Conservation (phyloP, 495 filamentous ascomycete species). For the Trichoderma reesei region DNA sequence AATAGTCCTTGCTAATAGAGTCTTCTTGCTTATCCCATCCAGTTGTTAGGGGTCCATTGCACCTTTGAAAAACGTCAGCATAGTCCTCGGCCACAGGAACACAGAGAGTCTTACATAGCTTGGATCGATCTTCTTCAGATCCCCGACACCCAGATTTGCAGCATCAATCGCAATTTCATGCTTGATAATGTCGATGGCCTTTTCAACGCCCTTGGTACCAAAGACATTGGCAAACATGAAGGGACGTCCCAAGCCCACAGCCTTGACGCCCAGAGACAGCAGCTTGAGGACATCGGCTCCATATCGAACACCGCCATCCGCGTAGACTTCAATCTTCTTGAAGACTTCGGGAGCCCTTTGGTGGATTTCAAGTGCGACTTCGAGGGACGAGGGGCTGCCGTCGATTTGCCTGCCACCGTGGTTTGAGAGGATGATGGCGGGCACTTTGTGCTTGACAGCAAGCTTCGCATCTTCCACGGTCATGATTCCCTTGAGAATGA, state of each 20-base stretch:
- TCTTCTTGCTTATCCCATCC: no score
- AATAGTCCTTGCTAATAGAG: no score
- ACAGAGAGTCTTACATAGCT: no score
- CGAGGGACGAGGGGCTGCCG: slow-evolving; percentile 15
- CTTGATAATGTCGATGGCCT: slow-evolving; percentile 26
- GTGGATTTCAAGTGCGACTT: slow-evolving; percentile 28
- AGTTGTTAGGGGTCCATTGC: no score
- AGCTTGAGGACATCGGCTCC: slow-evolving; percentile 36
- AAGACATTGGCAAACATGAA: slow-evolving; percentile 37
- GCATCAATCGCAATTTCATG: slow-evolving; percentile 29
- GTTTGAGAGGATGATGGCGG: slow-evolving; percentile 31
- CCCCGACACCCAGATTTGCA: slow-evolving; percentile 27
- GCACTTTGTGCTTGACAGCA: slow-evolving; percentile 22
- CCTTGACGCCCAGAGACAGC: slow-evolving; percentile 35
- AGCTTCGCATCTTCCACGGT: slow-evolving; percentile 30
- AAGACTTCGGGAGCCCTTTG: slow-evolving; percentile 28
- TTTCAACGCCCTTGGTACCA: slow-evolving; percentile 28
- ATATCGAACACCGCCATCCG: slow-evolving; percentile 36
- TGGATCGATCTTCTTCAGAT: slow-evolving; percentile 27
- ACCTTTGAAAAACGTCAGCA: no score
- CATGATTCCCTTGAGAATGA: slow-evolving; percentile 35
- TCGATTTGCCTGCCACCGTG: slow-evolving; percentile 36
- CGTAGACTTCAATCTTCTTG: slow-evolving; percentile 30
- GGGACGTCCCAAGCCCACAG: slow-evolving; percentile 34
- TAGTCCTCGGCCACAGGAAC: not conserved